Evolutionary conservation across 2,329 filamentous ascomycete species (phyloP).

Genomic region (Monosporascus sp.): DNA sequence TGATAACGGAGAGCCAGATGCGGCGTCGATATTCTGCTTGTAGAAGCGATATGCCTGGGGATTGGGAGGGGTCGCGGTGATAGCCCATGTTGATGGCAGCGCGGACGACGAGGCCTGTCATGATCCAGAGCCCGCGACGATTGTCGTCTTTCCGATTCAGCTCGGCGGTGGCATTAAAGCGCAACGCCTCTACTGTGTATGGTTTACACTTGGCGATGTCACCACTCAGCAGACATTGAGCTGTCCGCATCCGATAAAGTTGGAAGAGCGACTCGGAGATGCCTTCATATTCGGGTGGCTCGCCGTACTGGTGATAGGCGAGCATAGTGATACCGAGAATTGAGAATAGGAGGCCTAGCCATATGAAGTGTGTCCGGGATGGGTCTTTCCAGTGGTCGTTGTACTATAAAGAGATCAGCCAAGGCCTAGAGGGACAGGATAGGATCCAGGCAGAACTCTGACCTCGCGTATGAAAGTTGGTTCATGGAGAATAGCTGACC

Average conservation of each 20-base stretch:
- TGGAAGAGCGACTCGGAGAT: conserved; percentile 42
- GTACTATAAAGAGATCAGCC: conserved; percentile 30
- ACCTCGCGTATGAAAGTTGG: conserved; percentile 43
- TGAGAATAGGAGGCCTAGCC: conserved; percentile 47
- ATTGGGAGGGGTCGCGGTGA: conserved; percentile 39
- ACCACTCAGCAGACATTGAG: conserved; percentile 46
- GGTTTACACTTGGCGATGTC: conserved; percentile 46
- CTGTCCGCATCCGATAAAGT: conserved; percentile 42
- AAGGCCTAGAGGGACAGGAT: too few species aligned
- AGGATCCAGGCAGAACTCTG: background rate
- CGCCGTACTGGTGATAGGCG: conserved; percentile 47
- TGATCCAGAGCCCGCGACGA: conserved; percentile 44
- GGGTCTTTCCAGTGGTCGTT: conserved; percentile 45
- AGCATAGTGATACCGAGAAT: conserved; percentile 51
- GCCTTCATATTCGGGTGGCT: conserved; percentile 45
- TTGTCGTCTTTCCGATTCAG: conserved; percentile 46
- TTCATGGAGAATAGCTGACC: conserved; percentile 32
- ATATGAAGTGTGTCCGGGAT: conserved; percentile 41
- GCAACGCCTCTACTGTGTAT: conserved; percentile 48
- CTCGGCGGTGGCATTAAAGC: conserved; percentile 48
- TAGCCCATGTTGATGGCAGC: conserved; percentile 51
- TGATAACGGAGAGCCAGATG: conserved; percentile 39
- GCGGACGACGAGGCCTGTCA: conserved; percentile 45
- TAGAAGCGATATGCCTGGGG: conserved; percentile 34
- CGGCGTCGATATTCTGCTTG: conserved; percentile 39